These are phyloP conservation scores for Picea engelmannii DNA, from an alignment of 83 land plant genomes.

Conservation along the genomic window DNA sequence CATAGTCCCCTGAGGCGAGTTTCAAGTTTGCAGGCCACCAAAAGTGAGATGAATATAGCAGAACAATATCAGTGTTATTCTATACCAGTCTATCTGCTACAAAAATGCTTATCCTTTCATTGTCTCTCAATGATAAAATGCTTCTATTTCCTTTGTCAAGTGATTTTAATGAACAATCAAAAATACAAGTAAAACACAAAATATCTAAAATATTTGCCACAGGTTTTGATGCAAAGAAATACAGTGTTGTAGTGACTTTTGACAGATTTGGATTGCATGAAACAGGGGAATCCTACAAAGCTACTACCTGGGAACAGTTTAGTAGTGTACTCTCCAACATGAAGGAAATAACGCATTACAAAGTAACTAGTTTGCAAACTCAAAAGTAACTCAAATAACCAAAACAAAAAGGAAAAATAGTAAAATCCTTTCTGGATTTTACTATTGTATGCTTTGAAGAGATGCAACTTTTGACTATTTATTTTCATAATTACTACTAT, in stretches of 20 bases:
- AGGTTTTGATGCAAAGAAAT: slow-evolving; percentile 4
- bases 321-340: no score
- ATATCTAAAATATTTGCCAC: background rate
- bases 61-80: background rate
- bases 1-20: background rate
- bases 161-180: background rate
- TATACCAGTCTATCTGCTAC: background rate
- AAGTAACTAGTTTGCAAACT: no score
- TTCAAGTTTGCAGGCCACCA: background rate
- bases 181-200: background rate
- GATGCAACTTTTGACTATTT: no score
- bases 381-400: no score
- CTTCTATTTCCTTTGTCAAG: background rate
- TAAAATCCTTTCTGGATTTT: no score
- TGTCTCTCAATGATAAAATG: background rate
- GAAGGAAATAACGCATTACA: no score
- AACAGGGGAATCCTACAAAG: background rate
- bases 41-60: background rate
- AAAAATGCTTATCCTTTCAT: background rate
- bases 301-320: background rate
- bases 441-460: no score
- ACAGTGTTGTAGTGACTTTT: background rate
- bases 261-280: background rate
- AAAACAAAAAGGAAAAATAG: no score
- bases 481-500: no score